phyloP scores from a whole-genome alignment of 805 yeast species.

The Priceomyces haplophilus region DNA sequence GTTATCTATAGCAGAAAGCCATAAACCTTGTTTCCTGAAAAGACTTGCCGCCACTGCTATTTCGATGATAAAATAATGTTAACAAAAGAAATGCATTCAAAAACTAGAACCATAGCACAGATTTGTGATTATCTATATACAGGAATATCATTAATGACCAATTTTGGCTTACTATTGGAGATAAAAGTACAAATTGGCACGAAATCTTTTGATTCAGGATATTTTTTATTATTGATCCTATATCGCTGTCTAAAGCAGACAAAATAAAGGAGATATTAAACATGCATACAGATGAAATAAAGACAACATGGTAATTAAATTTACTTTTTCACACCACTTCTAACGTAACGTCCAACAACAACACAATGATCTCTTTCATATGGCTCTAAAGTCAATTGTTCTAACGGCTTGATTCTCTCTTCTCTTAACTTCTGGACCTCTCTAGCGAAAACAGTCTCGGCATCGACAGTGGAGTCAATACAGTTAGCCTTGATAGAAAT shows the following conservation, averaged over 20 bases:
- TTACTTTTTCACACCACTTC: conserved; percentile 70
- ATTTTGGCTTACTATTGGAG: no score
- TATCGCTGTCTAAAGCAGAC: neutral
- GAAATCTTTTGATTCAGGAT: no score
- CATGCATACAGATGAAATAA: conserved; percentile 6
- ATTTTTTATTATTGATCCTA: neutral
- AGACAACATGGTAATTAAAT: conserved; percentile 2
- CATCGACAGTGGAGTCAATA: conserved; percentile 99
- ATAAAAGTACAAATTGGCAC: no score
- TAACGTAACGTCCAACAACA: conserved; percentile 93
- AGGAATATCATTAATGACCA: neutral
- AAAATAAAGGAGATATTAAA: neutral
- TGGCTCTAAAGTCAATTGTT: conserved; percentile 98
- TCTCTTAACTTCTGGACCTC: conserved; percentile 98
- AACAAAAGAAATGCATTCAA: neutral
- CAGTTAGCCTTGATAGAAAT: conserved; percentile 99
- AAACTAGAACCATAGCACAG: neutral
- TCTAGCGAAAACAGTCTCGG: conserved; percentile 98
- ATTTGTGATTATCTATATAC: neutral
- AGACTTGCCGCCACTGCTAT: neutral
- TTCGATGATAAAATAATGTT: no score
- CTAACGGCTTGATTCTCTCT: conserved; percentile 97
- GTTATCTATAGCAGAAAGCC: neutral
- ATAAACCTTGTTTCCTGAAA: neutral
- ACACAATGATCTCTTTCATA: conserved; percentile 99